Evolutionary conservation across 441 rosid genomes (phyloP).

Genomic region (Gossypium aridum): DNA sequence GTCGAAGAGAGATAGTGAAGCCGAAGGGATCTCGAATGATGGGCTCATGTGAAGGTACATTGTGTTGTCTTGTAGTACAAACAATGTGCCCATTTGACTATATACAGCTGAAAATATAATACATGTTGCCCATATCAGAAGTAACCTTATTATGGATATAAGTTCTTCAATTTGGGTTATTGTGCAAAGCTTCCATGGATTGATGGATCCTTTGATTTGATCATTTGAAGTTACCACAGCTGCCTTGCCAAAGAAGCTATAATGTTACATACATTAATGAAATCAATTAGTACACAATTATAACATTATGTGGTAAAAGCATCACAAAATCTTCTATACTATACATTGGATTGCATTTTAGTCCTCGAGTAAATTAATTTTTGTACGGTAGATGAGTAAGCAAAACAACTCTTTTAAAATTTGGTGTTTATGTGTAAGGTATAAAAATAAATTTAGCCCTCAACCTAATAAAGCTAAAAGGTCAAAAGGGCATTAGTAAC

Average conservation of each 20-base stretch:
- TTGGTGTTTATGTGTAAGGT: no score
- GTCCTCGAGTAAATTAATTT: no score
- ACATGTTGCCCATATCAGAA: constrained; percentile 54
- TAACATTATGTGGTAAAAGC: background rate
- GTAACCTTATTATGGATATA: constrained; percentile 45
- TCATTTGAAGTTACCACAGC: constrained; percentile 40
- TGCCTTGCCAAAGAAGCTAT: constrained; percentile 55
- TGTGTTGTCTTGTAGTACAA: constrained; percentile 50
- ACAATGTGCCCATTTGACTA: constrained; percentile 54
- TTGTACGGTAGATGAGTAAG: no score
- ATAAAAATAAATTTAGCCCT: no score
- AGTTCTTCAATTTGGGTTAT: constrained; percentile 66
- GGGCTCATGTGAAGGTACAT: constrained; percentile 46
- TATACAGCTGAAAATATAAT: constrained; percentile 48
- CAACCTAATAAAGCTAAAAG: no score
- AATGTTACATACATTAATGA: background rate
- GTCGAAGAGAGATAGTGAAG: constrained; percentile 75
- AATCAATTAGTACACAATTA: background rate
- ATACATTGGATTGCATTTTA: no score
- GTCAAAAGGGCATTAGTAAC: no score
- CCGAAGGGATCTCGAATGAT: constrained; percentile 52
- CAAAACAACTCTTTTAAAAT: no score
- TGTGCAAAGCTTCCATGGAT: constrained; percentile 49
- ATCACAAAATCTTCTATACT: no score
- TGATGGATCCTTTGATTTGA: constrained; percentile 17